These are phyloP conservation scores for Boletus reticulatus DNA, from an alignment of 768 basidiomycete genomes.

Conservation along the genomic window DNA sequence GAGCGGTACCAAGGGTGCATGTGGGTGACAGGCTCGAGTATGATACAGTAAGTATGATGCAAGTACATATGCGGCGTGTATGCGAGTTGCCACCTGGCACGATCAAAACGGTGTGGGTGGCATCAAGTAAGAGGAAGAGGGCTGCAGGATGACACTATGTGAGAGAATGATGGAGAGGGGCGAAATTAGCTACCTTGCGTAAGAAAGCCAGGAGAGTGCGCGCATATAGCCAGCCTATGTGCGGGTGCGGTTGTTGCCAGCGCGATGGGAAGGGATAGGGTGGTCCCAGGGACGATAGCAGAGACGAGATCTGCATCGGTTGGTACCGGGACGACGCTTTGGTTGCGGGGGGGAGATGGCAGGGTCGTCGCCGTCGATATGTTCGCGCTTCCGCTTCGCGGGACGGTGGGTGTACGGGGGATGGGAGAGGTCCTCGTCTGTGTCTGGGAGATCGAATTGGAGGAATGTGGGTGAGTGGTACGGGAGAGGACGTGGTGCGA, in stretches of 20 bases:
- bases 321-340: constrained; percentile 25
- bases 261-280: constrained; percentile 11
- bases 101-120: constrained; percentile 8
- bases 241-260: constrained; percentile 19
- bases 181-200: constrained; percentile 1
- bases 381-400: constrained; percentile 53
- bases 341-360: constrained; percentile 16
- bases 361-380: constrained; percentile 7
- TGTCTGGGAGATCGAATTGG: constrained; percentile 64
- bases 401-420: constrained; percentile 60
- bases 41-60: constrained; percentile 30
- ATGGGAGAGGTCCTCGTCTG: constrained; percentile 67
- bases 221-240: constrained; percentile 10
- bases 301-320: constrained; percentile 20
- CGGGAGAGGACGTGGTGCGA: constrained; percentile 66
- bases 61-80: constrained; percentile 25
- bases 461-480: constrained; percentile 70
- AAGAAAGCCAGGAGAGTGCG: neutral
- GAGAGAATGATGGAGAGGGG: constrained; percentile 10
- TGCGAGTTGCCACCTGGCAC: constrained; percentile 6
- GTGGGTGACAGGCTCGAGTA: constrained; percentile 14
- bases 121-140: constrained; percentile 4
- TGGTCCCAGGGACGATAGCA: constrained; percentile 7
- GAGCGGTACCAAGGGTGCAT: constrained; percentile 5
- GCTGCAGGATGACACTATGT: constrained; percentile 11